Evolutionary conservation across 2,329 filamentous ascomycete species (phyloP).

Genomic region (Aplosporella prunicola): DNA sequence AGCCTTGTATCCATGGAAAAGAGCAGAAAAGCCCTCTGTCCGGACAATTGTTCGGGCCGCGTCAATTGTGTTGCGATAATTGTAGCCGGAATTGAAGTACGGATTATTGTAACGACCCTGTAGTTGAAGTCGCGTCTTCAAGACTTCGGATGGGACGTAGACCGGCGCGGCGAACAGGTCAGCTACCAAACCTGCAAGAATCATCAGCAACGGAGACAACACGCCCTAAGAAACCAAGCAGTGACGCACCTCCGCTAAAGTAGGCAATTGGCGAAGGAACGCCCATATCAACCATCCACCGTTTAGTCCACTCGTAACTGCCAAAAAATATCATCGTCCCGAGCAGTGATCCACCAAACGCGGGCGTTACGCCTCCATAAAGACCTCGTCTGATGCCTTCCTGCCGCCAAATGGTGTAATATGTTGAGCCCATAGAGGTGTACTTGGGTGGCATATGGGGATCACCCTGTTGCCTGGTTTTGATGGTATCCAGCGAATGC

Average conservation of each 20-base stretch:
- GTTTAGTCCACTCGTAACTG: slow-evolving; percentile 91
- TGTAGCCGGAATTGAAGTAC: slow-evolving; percentile 87
- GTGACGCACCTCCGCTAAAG: slow-evolving; percentile 61
- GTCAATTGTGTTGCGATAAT: slow-evolving; percentile 79
- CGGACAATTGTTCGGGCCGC: slow-evolving; percentile 77
- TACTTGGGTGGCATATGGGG: slow-evolving; percentile 90
- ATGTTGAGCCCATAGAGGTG: slow-evolving; percentile 79
- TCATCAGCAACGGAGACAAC: background rate
- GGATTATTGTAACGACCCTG: slow-evolving; percentile 95
- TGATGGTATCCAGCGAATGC: slow-evolving; percentile 98
- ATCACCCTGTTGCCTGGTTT: slow-evolving; percentile 94
- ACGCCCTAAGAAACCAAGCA: background rate
- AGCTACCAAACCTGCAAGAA: slow-evolving; percentile 65
- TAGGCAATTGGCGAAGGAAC: slow-evolving; percentile 78
- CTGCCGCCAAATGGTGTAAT: slow-evolving; percentile 85
- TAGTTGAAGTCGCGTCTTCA: slow-evolving; percentile 93
- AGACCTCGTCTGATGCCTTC: slow-evolving; percentile 79
- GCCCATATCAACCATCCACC: slow-evolving; percentile 74
- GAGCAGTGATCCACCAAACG: slow-evolving; percentile 82
- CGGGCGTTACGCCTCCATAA: slow-evolving; percentile 89
- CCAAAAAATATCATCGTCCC: slow-evolving; percentile 95
- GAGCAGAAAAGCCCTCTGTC: slow-evolving; percentile 69
- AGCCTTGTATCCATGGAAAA: slow-evolving; percentile 96
- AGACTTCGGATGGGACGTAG: slow-evolving; percentile 93
- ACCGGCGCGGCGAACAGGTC: slow-evolving; percentile 86